phyloP scores from a whole-genome alignment of 768 basidiomycete genomes.

The Leucocoprinus leucothites region DNA sequence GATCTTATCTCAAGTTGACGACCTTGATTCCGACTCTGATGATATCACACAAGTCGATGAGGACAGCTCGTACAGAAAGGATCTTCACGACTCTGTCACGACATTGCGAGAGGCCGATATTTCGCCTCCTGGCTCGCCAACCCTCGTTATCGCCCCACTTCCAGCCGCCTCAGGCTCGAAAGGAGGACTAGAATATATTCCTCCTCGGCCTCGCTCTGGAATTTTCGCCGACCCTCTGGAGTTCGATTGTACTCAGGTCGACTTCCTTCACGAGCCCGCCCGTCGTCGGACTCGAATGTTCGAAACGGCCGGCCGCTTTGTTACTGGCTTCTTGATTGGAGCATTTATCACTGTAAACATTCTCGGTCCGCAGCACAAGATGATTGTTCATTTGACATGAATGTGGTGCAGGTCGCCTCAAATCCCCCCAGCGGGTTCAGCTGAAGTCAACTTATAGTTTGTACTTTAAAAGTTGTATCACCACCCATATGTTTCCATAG shows the following conservation, averaged over 20 bases:
- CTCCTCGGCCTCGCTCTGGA: slow-evolving; percentile 11
- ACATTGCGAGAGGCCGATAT: neutral
- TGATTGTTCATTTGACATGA: slow-evolving; percentile 27
- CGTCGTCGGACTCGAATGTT: slow-evolving; percentile 19
- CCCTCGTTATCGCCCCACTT: slow-evolving; percentile 1
- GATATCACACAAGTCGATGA: slow-evolving; percentile 10
- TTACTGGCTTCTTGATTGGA: slow-evolving; percentile 52
- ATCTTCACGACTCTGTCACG: neutral
- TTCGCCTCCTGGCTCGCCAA: neutral
- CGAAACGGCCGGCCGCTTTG: slow-evolving; percentile 35
- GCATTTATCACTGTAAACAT: slow-evolving; percentile 30
- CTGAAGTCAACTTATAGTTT: no score
- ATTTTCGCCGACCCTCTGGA: slow-evolving; percentile 14
- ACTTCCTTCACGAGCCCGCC: slow-evolving; percentile 12
- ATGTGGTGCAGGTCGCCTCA: neutral
- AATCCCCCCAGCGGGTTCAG: no score
- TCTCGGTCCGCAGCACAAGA: slow-evolving; percentile 30
- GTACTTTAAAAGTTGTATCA: neutral
- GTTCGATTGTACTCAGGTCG: neutral
- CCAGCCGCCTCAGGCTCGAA: neutral
- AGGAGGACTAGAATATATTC: slow-evolving; percentile 11
- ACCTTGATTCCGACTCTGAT: neutral
- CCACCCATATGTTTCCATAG: neutral
- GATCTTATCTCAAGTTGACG: neutral
- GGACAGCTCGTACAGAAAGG: slow-evolving; percentile 5